These are phyloP conservation scores for Claviceps monticola DNA, from an alignment of 2,329 filamentous ascomycete genomes.

Conservation along the genomic window DNA sequence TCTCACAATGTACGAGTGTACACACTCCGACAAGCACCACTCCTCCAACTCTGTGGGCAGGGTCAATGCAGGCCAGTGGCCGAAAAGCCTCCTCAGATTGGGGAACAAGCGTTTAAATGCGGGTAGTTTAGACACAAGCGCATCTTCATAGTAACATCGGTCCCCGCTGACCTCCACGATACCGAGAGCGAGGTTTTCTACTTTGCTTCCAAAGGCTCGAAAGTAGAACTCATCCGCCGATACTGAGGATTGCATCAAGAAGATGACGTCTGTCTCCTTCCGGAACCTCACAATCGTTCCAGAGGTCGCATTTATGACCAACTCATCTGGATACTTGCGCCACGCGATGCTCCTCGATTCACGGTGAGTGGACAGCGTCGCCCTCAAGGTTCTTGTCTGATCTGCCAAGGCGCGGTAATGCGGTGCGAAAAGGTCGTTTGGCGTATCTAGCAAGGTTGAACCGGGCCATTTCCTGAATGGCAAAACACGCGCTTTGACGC, in stretches of 20 bases:
- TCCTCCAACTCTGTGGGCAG: slow-evolving; percentile 7
- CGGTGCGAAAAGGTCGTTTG: slow-evolving; percentile 8
- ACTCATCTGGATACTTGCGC: slow-evolving; percentile 18
- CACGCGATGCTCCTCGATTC: slow-evolving; percentile 22
- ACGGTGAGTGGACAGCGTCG: slow-evolving; percentile 19
- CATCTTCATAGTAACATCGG: neutral
- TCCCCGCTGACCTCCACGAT: slow-evolving; percentile 2
- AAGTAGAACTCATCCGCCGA: slow-evolving; percentile 7
- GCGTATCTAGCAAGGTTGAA: neutral
- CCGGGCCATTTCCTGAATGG: slow-evolving; percentile 5
- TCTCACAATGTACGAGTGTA: slow-evolving; percentile 15
- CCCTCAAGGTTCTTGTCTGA: slow-evolving; percentile 16
- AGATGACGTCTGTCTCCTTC: slow-evolving; percentile 17
- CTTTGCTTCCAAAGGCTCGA: slow-evolving; percentile 15
- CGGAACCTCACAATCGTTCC: slow-evolving; percentile 17
- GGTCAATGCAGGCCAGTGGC: neutral
- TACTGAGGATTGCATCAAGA: slow-evolving; percentile 9
- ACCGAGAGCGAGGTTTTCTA: slow-evolving; percentile 17
- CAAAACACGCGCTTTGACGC: slow-evolving; percentile 11
- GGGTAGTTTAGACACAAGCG: slow-evolving; percentile 1
- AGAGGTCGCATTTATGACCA: slow-evolving; percentile 14
- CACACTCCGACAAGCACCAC: slow-evolving; percentile 20
- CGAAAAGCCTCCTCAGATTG: slow-evolving; percentile 16
- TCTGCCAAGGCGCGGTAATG: slow-evolving; percentile 13
- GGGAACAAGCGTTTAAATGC: slow-evolving; percentile 7